Conservation (phyloP, 2,329 filamentous ascomycete genomes). For the Diaporthe destruens region DNA sequence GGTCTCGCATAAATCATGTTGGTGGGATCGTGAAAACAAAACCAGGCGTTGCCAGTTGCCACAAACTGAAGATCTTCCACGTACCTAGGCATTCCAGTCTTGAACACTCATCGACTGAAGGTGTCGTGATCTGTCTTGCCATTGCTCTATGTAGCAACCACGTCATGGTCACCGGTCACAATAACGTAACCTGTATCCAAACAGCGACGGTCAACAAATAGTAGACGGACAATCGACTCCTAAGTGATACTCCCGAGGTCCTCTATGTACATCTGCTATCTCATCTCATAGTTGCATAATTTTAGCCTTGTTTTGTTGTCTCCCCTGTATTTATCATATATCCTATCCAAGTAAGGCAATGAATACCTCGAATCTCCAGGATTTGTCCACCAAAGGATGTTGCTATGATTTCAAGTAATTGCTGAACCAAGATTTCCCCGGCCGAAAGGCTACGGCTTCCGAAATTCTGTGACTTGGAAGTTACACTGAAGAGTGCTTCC, state of each 20-base stretch:
- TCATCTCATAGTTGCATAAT: neutral
- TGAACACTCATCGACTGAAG: neutral
- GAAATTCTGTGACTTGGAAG: neutral
- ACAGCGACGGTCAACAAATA: neutral
- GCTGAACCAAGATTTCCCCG: no score
- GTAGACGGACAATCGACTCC: neutral
- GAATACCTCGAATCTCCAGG: no score
- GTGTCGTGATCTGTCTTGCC: neutral
- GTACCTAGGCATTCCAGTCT: neutral
- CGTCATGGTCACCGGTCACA: neutral
- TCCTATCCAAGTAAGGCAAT: neutral
- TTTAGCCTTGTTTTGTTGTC: neutral
- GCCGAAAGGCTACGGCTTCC: neutral
- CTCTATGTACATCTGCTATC: neutral
- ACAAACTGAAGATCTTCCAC: neutral
- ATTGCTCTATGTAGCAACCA: neutral
- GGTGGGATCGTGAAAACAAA: conserved; percentile 3
- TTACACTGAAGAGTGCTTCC: neutral
- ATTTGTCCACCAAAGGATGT: neutral
- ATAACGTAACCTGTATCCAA: neutral
- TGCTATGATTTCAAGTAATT: neutral
- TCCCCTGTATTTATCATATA: neutral
- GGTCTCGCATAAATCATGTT: conserved; percentile 24
- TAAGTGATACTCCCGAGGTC: neutral
- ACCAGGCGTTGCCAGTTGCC: neutral